Base-by-base conservation (phyloP, 2,329 filamentous ascomycete species). In the Cyphellophora europaea region DNA sequence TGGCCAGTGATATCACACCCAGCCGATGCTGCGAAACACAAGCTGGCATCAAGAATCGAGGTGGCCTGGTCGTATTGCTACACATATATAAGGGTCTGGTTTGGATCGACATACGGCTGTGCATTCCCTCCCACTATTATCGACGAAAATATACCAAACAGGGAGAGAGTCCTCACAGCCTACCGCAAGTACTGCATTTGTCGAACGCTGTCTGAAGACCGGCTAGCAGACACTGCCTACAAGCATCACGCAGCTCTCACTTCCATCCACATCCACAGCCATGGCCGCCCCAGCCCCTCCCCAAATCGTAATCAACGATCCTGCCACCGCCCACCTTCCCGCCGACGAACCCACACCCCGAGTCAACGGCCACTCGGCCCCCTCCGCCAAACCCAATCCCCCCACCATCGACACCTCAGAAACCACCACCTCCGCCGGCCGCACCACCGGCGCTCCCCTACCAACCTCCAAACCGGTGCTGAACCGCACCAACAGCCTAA, bases 301-400 rank as follows among this genome's bases (percentile, higher is more conserved):
- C 2, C 41, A 42, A 16, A 49, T 49, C 25, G 35, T 44, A 23
- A 43, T 49, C 35, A 38, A 48, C 37, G 38, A 44, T 6, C 37
- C 44, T 14, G 38, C 33, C 30, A 33, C 38, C 15, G 35, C 25
- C 11, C n/a, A n/a, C n/a, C n/a, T n/a, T n/a, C n/a, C n/a, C n/a
- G n/a, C n/a, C n/a, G n/a, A n/a, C n/a, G n/a, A n/a, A n/a, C n/a
- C n/a, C n/a, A n/a, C n/a, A n/a, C n/a, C n/a, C n/a, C n/a, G n/a
- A n/a, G 27, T n/a, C 36, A 30, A 35, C 39, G n/a, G 30, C 37
- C 6, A 30, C 41, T n/a, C 21, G 36, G 30, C 33, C 42, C 10
- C 30, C 30, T 5, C 17, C 34, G 15, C 11, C 17, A 13, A 11
- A 13, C 19, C 21, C 27, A n/a, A n/a, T n/a, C 4, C 19, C 13